Percentiles rank a stretch among this genome's conserved stretches.
Conservation (phyloP, 2,329 filamentous ascomycete genomes). For the Blumeria graminis region DNA sequence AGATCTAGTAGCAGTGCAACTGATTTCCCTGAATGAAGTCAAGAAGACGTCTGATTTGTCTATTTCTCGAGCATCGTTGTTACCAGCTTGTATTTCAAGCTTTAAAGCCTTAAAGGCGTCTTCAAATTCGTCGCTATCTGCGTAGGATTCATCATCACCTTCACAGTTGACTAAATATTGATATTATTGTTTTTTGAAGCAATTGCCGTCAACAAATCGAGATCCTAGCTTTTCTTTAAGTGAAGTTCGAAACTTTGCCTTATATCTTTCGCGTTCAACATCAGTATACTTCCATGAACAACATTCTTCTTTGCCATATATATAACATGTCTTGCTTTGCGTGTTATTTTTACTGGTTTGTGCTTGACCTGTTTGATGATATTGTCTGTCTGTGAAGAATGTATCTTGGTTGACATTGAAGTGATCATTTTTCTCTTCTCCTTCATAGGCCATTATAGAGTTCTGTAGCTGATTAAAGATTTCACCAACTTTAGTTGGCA, state of each 20-base stretch:
- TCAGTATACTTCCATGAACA: not conserved
- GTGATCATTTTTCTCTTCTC: not conserved
- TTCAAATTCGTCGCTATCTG: not conserved
- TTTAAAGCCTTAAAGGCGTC: not conserved
- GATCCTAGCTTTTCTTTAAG: not conserved
- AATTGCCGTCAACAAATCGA: not conserved
- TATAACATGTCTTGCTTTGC: not conserved
- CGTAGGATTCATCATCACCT: not conserved
- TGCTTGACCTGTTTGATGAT: not conserved
- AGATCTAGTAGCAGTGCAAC: too few relatives aligned
- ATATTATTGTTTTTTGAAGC: not conserved
- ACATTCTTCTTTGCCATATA: not conserved
- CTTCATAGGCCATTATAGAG: slow-evolving; percentile 1
- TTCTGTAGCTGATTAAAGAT: slow-evolving; percentile 1
- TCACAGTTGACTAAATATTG: not conserved
- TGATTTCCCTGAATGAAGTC: not conserved
- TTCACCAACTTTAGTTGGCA: not conserved
- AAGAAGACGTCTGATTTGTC: not conserved
- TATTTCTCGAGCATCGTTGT: not conserved
- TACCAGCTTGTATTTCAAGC: too few relatives aligned
- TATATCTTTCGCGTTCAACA: not conserved
- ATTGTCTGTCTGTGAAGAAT: not conserved
- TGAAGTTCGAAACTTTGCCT: not conserved
- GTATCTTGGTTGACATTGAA: not conserved
- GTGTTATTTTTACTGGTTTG: not conserved